Evolutionary conservation across 1,284 basidiomycete genomes (phyloP).

Genomic region (Leccinum ponderosum): DNA sequence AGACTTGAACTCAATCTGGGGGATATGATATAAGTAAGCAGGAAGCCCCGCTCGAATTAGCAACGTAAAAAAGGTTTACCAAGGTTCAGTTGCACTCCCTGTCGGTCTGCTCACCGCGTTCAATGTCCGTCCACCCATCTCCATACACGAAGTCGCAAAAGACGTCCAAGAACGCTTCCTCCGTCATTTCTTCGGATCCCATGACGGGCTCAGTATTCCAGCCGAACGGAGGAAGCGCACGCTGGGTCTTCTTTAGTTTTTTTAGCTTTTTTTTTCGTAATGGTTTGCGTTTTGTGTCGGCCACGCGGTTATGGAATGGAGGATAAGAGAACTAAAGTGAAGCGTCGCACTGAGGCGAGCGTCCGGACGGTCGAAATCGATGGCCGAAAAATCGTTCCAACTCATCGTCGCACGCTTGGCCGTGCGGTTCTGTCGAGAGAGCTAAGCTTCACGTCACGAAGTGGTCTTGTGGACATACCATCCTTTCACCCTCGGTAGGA

Average conservation of each 20-base stretch:
- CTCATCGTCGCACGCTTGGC: conserved; percentile 78
- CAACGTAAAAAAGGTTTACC: conserved; percentile 48
- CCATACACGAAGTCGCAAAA: conserved; percentile 86
- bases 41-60: not conserved
- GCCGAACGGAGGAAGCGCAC: conserved; percentile 74
- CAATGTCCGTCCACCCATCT: conserved; percentile 75
- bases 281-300: conserved; percentile 68
- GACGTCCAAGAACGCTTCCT: conserved; percentile 85
- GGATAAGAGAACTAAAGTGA: conserved; percentile 74
- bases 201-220: conserved; percentile 84
- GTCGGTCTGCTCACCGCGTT: conserved; percentile 71
- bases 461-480: conserved; percentile 46
- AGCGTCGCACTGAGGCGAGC: conserved; percentile 73
- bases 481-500: conserved; percentile 80
- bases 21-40: conserved; percentile 6
- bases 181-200: conserved; percentile 71
- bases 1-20: conserved; percentile 85
- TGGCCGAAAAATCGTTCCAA: conserved; percentile 83
- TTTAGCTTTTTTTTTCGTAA: conserved; percentile 43
- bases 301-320: conserved; percentile 67
- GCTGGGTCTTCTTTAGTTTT: conserved; percentile 83
- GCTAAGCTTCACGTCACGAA: conserved; percentile 5
- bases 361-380: conserved; percentile 79
- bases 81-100: conserved; percentile 90
- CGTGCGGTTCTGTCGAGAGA: conserved; percentile 52